Conservation (phyloP, 2,329 filamentous ascomycete genomes). For the Hypomyces rosellus region DNA sequence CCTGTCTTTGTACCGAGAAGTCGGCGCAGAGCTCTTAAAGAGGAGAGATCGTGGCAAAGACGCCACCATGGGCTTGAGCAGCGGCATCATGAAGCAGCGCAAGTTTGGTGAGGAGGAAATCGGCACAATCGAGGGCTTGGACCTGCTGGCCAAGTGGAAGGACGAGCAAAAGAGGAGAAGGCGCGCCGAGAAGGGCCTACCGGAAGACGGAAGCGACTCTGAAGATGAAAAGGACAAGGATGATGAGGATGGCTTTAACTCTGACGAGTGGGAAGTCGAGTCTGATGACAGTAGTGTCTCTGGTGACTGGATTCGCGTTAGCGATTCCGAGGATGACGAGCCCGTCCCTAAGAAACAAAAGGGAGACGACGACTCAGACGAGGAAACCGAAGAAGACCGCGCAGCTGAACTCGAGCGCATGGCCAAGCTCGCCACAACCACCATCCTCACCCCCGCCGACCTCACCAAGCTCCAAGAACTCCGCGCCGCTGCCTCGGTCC, state of each 20-base stretch:
- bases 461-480: slow-evolving; percentile 91
- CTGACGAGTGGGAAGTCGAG: slow-evolving; percentile 55
- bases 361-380: slow-evolving; percentile 19
- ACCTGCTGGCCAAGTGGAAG: slow-evolving; percentile 89
- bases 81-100: slow-evolving; percentile 67
- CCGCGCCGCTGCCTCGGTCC: slow-evolving; percentile 64
- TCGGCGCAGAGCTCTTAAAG: slow-evolving; percentile 80
- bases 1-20: slow-evolving; percentile 83
- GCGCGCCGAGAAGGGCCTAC: slow-evolving; percentile 60
- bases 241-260: slow-evolving; percentile 50
- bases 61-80: slow-evolving; percentile 73
- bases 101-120: slow-evolving; percentile 76
- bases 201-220: slow-evolving; percentile 56
- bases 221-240: slow-evolving; percentile 55
- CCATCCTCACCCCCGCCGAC: slow-evolving; percentile 91
- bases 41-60: slow-evolving; percentile 89
- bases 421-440: slow-evolving; percentile 80
- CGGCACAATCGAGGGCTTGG: slow-evolving; percentile 85
- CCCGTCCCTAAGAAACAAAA: slow-evolving; percentile 47
- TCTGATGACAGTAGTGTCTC: slow-evolving; percentile 61
- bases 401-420: slow-evolving; percentile 44
- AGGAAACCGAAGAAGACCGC: slow-evolving; percentile 34
- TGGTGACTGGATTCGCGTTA: slow-evolving; percentile 90
- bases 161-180: slow-evolving; percentile 77
- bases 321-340: slow-evolving; percentile 72